Conservation (phyloP, 2,329 filamentous ascomycete genomes). For the Zymoseptoria brevis region DNA sequence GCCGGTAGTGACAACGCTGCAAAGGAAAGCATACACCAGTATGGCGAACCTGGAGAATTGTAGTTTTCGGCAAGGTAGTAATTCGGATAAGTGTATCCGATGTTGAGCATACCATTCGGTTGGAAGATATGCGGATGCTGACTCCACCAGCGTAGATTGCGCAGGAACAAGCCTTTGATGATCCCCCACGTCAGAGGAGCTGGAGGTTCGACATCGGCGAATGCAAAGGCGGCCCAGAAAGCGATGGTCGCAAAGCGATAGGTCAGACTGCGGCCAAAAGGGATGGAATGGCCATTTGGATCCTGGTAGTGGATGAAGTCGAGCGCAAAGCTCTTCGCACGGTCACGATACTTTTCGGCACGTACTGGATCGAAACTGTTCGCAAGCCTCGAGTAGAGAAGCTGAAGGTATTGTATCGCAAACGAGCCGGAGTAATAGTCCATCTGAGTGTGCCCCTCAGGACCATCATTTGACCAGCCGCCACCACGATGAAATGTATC, state of each 20-base stretch:
- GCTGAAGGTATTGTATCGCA: conserved; percentile 71
- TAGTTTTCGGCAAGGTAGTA: conserved; percentile 80
- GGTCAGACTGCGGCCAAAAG: conserved; percentile 68
- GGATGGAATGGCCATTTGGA: conserved; percentile 60
- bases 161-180: conserved; percentile 65
- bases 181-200: conserved; percentile 68
- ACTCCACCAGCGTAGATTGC: conserved; percentile 74
- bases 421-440: conserved; percentile 80
- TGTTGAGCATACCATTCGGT: conserved; percentile 62
- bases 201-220: conserved; percentile 65
- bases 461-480: conserved; percentile 73
- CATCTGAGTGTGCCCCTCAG: conserved; percentile 72
- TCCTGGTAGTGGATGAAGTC: conserved; percentile 73
- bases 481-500: conserved; percentile 75
- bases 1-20: conserved; percentile 63
- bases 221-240: conserved; percentile 72
- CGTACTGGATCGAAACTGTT: conserved; percentile 56
- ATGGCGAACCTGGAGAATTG: conserved; percentile 64
- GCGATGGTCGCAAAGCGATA: conserved; percentile 83
- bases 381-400: conserved; percentile 66
- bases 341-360: conserved; percentile 60
- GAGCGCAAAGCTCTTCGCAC: conserved; percentile 58
- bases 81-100: conserved; percentile 72
- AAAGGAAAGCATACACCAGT: conserved; percentile 74
- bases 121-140: conserved; percentile 68